Conservation (phyloP, 208 protist species). For the Leishmania guyanensis region DNA sequence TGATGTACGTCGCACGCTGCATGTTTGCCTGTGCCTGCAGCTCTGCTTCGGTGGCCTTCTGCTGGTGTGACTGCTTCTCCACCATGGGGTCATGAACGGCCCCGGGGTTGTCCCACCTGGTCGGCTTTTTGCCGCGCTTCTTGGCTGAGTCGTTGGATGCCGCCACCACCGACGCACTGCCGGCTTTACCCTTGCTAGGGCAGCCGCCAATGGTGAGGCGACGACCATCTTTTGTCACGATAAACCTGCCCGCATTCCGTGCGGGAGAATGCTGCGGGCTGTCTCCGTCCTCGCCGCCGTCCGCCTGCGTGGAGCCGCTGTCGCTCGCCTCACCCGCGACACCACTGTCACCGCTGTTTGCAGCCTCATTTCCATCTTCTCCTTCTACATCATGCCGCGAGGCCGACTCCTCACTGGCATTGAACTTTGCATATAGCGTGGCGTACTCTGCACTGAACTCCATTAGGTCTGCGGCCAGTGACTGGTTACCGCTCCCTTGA, state of each 20-base stretch:
- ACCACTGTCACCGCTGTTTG: neutral
- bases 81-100: slow-evolving; percentile 25
- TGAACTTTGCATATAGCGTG: slow-evolving; percentile 44
- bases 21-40: slow-evolving; percentile 71
- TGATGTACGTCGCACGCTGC: slow-evolving; percentile 73
- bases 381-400: slow-evolving; percentile 27
- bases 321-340: slow-evolving; percentile 1
- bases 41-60: slow-evolving; percentile 64
- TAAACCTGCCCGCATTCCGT: slow-evolving; percentile 31
- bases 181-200: slow-evolving; percentile 6
- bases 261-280: neutral
- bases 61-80: slow-evolving; percentile 33
- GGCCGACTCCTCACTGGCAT: slow-evolving; percentile 44
- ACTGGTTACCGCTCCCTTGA: slow-evolving; percentile 7
- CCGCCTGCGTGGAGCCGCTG: slow-evolving; percentile 16
- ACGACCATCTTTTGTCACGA: slow-evolving; percentile 66
- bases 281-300: slow-evolving; percentile 11
- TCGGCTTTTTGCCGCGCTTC: slow-evolving; percentile 67
- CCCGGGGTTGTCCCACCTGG: slow-evolving; percentile 53
- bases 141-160: slow-evolving; percentile 20
- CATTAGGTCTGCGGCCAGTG: slow-evolving; percentile 21
- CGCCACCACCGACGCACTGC: slow-evolving; percentile 4
- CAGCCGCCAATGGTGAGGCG: slow-evolving; percentile 55
- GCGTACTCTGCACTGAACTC: slow-evolving; percentile 66
- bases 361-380: slow-evolving; percentile 24